Base-by-base conservation (phyloP, 345 rosid genomes). In the Bruguiera sexangula region DNA sequence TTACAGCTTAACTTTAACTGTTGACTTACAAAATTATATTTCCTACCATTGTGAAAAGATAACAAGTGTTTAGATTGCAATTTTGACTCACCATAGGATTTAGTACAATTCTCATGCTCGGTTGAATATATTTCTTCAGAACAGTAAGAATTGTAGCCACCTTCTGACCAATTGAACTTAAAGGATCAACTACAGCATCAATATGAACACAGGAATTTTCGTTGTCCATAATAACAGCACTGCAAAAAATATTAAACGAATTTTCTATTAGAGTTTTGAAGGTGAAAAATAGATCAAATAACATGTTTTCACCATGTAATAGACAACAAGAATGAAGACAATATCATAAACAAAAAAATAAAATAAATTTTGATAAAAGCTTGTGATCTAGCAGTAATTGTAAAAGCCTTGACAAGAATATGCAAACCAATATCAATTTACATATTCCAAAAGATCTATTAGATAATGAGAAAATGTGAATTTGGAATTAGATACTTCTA, bases 181-280 rank as follows among this genome's bases (percentile, higher is more conserved):
- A 77, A 69, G 99, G 99, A 85, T 95, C 99, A 72, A 95, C 65
- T 63, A 95, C 96, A 36, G 94, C 98, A 84, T 92, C 99, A 53
- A 95, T 83, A 78, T 95, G 99, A 79, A 95, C 71, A 61, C 88
- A 81, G 64, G 97, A 79, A 79, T 87, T 83, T 79, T 85, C 98
- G 78, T 87, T 83, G 58, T 84, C 86, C 39, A 92, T 71, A 53
- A 83, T 73, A 82, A 92, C 90, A 69, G 99, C 96, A 84, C 99
- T 95, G 89, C 76, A 83, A 68, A 73, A 69, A 68, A 31, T 31
- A n/a, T 51, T 27, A 56, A 58, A 13, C 5, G 50, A 43, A 43
- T 43, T 43, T 43, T 43, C 50, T 15, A 0, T 43, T 43, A 43
- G 50, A 43, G 50, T 43, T 43, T 43, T 43, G 5, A 43, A 15